These are phyloP conservation scores for Panicum miliaceum DNA, from an alignment of 176 grass and related monocot species.

Conservation along the genomic window DNA sequence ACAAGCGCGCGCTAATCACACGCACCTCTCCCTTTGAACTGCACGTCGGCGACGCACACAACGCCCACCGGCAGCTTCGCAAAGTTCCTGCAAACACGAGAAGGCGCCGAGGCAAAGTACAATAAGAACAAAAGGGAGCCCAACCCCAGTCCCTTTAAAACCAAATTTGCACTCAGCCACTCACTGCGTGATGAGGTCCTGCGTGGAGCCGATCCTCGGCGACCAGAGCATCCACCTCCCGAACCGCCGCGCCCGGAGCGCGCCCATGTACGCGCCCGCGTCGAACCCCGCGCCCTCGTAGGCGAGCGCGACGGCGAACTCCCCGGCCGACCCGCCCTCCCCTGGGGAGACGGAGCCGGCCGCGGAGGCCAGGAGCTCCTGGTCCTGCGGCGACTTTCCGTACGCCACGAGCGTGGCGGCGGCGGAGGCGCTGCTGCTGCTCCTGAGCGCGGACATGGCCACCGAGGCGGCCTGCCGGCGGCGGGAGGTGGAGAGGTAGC, in stretches of 20 bases:
- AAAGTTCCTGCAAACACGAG: slow-evolving; percentile 66
- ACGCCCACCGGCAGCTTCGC: slow-evolving; percentile 74
- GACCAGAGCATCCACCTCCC: slow-evolving; percentile 84
- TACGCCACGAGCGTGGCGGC: slow-evolving; percentile 53
- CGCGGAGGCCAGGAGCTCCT: slow-evolving; percentile 46
- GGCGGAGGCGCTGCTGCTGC: background rate
- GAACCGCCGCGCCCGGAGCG: slow-evolving; percentile 59
- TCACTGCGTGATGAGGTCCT: slow-evolving; percentile 76
- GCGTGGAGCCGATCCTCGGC: slow-evolving; percentile 81
- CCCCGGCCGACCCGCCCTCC: background rate
- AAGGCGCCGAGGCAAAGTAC: background rate
- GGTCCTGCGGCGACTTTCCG: slow-evolving; percentile 66
- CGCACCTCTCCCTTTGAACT: slow-evolving; percentile 93
- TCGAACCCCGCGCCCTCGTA: slow-evolving; percentile 44
- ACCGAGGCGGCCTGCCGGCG: background rate
- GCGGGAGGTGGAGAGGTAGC: background rate
- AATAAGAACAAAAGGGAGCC: background rate
- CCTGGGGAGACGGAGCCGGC: background rate
- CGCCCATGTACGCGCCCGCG: slow-evolving; percentile 59
- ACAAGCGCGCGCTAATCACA: background rate
- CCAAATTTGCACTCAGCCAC: background rate
- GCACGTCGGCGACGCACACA: slow-evolving; percentile 74
- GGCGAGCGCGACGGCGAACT: slow-evolving; percentile 41
- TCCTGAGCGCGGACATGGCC: background rate
- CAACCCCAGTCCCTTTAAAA: background rate